Base-by-base conservation (phyloP, 371 early-diverging fungal genomes). In the Neoconidiobolus thromboides region DNA sequence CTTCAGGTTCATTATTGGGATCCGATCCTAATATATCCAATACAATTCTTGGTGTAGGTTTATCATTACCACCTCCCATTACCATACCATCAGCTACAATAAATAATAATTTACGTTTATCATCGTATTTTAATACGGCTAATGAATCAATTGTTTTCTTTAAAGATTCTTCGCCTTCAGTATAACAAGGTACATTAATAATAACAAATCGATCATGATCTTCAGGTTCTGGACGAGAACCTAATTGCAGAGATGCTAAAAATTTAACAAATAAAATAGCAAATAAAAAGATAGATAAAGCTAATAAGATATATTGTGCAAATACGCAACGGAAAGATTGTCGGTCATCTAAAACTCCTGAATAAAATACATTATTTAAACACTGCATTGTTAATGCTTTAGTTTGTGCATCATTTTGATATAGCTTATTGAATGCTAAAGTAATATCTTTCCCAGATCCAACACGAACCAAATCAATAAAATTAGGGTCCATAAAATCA, bases 31-130 rank as follows among this genome's bases (percentile, higher is more conserved):
- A 77, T 51, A 99, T 85, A 65, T 97, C 87, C 58, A 95, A 72
- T 10, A 96, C 90, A 63, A 98, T 93, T 61, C 93, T 87, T 36
- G 99, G 96, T 0, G 99, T 99, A 3, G 96, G 89, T 42, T 85
- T 79, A 61, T 95, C 96, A 69, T 98, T 97, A 62, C 98, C 99
- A 51, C 86, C 79, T 52, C 89, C 98, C 77, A 88, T 86, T 69
- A 96, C 91, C 87, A 86, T 89, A 61, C 91, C 91, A 63, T 91
- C 91, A 55, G 84, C 83, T 69, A 91, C 78, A 38, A 97, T 87
- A 66, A 91, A 87, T 7, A 99, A 75, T 54, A 99, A 72, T 70
- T 96, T 96, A 52, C 95, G 82, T 64, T 91, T 87, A 74, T 97
- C 95, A 62, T 91, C 91, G 66, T 97, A 99, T 41, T 80, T 78